phyloP scores from a whole-genome alignment of 2,329 filamentous ascomycete species.

The Verticillium dahliae region DNA sequence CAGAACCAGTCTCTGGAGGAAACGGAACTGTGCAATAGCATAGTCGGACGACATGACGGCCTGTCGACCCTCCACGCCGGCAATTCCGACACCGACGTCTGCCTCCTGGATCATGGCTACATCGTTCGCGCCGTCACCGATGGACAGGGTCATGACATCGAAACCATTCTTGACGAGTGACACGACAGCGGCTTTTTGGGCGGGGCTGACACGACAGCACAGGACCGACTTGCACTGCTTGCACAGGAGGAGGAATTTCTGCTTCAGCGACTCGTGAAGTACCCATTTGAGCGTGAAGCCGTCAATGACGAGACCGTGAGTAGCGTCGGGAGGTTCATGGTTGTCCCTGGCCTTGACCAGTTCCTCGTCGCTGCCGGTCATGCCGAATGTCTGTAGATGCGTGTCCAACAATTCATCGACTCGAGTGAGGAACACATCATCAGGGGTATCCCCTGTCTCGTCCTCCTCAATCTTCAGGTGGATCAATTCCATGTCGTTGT shows the following conservation, averaged over 20 bases:
- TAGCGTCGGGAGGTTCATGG: constrained; percentile 79
- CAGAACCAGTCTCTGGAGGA: constrained; percentile 74
- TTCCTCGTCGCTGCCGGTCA: constrained; percentile 82
- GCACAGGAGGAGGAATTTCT: constrained; percentile 91
- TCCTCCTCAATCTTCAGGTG: constrained; percentile 81
- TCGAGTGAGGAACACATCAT: constrained; percentile 44
- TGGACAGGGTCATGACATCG: constrained; percentile 91
- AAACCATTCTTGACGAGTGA: constrained; percentile 90
- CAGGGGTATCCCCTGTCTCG: constrained; percentile 39
- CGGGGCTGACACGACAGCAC: constrained; percentile 94
- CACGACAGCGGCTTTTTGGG: constrained; percentile 96
- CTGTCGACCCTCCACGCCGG: constrained; percentile 84
- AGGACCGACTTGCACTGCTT: constrained; percentile 96
- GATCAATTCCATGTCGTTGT: constrained; percentile 96
- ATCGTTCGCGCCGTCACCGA: constrained; percentile 92
- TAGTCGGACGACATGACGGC: constrained; percentile 96
- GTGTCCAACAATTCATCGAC: constrained; percentile 69
- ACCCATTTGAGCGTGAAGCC: constrained; percentile 89
- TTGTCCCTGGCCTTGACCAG: constrained; percentile 71
- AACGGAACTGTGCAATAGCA: constrained; percentile 90
- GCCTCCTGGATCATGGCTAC: constrained; percentile 98
- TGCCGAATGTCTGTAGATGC: constrained; percentile 63
- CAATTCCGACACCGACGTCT: constrained; percentile 93
- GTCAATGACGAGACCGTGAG: constrained; percentile 90
- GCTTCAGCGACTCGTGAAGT: constrained; percentile 72